A percentile compares a stretch with the other conserved stretches of the same genome.
Evolutionary conservation across 176 grass and related monocot species (phyloP).

Genomic region (Zoysia pacifica): DNA sequence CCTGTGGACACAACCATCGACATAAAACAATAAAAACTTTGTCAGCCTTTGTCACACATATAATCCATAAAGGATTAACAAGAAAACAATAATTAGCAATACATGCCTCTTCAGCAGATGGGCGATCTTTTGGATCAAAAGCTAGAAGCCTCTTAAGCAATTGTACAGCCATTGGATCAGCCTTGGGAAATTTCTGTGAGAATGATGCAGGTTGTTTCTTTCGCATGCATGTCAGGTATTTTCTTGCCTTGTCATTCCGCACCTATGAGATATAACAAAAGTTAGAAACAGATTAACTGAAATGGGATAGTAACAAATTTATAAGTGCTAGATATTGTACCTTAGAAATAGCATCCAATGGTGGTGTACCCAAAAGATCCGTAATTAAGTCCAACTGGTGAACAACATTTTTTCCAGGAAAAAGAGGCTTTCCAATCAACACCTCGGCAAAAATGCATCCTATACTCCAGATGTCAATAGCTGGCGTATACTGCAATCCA

Average conservation of each 20-base stretch:
- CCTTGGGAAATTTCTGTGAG: slow-evolving; percentile 46
- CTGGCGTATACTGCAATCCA: slow-evolving; percentile 49
- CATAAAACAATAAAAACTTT: background rate
- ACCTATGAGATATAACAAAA: slow-evolving; percentile 28
- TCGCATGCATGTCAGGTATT: slow-evolving; percentile 47
- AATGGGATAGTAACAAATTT: slow-evolving; percentile 19
- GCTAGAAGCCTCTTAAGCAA: slow-evolving; percentile 55
- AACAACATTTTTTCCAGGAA: slow-evolving; percentile 60
- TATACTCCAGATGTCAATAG: slow-evolving; percentile 56
- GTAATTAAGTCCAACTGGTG: slow-evolving; percentile 55
- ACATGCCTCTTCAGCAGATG: slow-evolving; percentile 48
- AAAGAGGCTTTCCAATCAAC: slow-evolving; percentile 47
- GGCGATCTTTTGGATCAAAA: slow-evolving; percentile 54
- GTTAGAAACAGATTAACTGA: slow-evolving; percentile 14
- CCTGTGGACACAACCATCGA: slow-evolving; percentile 24
- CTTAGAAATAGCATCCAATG: slow-evolving; percentile 50
- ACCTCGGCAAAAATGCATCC: slow-evolving; percentile 52
- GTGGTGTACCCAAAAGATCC: slow-evolving; percentile 47
- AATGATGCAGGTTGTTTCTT: slow-evolving; percentile 53
- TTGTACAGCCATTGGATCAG: slow-evolving; percentile 40
- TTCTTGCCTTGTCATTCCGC: slow-evolving; percentile 53
- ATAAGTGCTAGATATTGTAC: slow-evolving; percentile 3
- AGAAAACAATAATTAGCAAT: slow-evolving; percentile 6
- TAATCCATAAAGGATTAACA: background rate
- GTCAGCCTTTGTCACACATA: background rate